A percentile compares a stretch with the other conserved stretches of the same genome.
Evolutionary conservation across 371 early-diverging fungal genomes (phyloP).

Genomic region (Mortierella sp.): DNA sequence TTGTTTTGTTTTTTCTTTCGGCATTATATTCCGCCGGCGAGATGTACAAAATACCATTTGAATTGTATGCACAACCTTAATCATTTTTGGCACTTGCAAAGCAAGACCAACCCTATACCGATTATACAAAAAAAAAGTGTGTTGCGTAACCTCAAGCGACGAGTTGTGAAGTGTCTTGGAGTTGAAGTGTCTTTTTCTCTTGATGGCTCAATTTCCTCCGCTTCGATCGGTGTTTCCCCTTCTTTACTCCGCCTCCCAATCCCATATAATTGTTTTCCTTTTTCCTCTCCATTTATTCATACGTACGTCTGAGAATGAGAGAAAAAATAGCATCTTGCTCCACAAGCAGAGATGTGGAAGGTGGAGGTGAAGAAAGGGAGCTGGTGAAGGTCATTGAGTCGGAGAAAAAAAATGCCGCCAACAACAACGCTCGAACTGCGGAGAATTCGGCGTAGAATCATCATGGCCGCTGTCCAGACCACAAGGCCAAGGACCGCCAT

Average conservation of each 20-base stretch:
- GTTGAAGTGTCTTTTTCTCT: neutral
- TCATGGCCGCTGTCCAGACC: too few relatives aligned
- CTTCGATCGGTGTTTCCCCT: neutral
- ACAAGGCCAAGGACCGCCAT: neutral
- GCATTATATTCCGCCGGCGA: neutral
- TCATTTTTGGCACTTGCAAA: neutral
- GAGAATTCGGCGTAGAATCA: neutral
- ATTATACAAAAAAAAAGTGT: neutral
- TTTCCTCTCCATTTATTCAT: neutral
- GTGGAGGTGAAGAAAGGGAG: neutral
- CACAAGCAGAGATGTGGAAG: neutral
- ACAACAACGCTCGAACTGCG: neutral
- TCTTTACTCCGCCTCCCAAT: neutral
- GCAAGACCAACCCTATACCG: neutral
- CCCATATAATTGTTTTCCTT: neutral
- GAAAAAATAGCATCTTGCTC: neutral
- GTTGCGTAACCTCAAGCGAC: slow-evolving; percentile 3
- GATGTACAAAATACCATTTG: neutral
- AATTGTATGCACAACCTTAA: neutral
- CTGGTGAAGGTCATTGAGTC: neutral
- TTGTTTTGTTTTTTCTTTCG: neutral
- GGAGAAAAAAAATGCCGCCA: neutral
- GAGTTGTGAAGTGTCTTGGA: neutral
- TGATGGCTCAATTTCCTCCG: neutral
- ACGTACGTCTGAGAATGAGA: neutral